These are phyloP conservation scores for Gentiana dahurica DNA, from an alignment of 257 asterid species.

Conservation along the genomic window DNA sequence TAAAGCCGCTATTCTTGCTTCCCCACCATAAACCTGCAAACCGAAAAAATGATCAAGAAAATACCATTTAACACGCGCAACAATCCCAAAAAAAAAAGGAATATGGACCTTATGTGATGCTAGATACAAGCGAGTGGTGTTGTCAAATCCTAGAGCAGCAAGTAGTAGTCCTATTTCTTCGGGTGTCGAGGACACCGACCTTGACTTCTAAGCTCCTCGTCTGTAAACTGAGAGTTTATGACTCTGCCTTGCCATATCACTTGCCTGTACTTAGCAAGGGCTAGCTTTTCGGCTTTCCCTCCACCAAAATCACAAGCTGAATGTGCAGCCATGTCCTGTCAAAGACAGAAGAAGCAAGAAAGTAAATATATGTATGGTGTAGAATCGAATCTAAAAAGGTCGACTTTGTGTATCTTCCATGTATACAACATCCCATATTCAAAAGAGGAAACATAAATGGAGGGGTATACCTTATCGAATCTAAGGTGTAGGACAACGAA, in stretches of 20 bases:
- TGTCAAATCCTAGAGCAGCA: constrained; percentile 29
- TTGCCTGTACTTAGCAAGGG: constrained; percentile 34
- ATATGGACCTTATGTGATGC: constrained; percentile 28
- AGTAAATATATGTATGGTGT: no score
- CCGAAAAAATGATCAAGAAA: not conserved
- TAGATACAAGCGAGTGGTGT: constrained; percentile 27
- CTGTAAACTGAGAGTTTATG: constrained; percentile 25
- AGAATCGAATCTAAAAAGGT: no score
- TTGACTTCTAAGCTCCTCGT: constrained; percentile 28
- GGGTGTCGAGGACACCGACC: constrained; percentile 37
- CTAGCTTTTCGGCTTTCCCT: constrained; percentile 35
- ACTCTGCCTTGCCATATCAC: constrained; percentile 38
- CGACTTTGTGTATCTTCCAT: no score
- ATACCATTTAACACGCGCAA: not conserved
- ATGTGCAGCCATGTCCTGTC: constrained; percentile 36
- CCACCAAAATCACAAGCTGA: constrained; percentile 39
- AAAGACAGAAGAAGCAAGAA: not conserved
- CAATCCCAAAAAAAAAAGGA: not conserved
- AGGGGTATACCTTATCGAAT: no score
- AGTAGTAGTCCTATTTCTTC: constrained; percentile 35
- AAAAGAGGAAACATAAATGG: constrained; percentile 28
- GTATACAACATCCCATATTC: constrained; percentile 13
- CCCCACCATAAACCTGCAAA: constrained; percentile 34
- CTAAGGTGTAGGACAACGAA: constrained; percentile 81
- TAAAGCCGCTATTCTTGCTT: constrained; percentile 26